These are phyloP conservation scores for Lagenidium giganteum DNA, from an alignment of 352 stramenopile species.

Conservation along the genomic window DNA sequence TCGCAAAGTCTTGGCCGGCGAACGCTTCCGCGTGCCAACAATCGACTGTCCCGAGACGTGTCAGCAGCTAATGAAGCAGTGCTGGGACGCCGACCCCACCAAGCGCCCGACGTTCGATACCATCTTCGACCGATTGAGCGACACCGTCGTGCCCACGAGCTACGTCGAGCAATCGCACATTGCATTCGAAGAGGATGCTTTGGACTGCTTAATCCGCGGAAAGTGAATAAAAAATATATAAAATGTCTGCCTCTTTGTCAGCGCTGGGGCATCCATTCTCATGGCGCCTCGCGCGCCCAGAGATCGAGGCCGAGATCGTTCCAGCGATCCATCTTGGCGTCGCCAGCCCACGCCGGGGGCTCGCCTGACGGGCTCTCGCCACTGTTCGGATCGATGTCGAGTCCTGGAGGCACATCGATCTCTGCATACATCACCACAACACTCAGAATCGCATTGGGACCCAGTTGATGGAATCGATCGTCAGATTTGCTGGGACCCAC, in stretches of 20 bases:
- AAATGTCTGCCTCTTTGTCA: conserved; percentile 9
- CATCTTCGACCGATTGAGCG: conserved; percentile 36
- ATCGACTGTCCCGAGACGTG: conserved; percentile 58
- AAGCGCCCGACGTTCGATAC: conserved; percentile 53
- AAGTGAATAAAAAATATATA: background rate
- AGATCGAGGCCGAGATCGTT: conserved; percentile 73
- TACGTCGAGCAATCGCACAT: conserved; percentile 15
- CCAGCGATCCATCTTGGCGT: conserved; percentile 70
- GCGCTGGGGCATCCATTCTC: no score
- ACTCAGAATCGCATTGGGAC: background rate
- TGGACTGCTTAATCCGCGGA: conserved; percentile 39
- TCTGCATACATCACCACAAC: conserved; percentile 24
- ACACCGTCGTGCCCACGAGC: conserved; percentile 23
- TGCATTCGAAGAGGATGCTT: conserved; percentile 38
- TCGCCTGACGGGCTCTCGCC: conserved; percentile 56
- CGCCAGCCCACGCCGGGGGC: conserved; percentile 33
- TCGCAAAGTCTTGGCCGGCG: conserved; percentile 58
- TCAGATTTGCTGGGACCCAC: conserved; percentile 13
- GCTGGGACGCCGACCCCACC: conserved; percentile 55
- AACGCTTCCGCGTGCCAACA: conserved; percentile 72
- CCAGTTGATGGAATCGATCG: no score
- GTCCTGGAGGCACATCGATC: conserved; percentile 54
- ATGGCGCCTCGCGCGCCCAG: conserved; percentile 41
- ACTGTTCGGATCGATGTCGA: conserved; percentile 52
- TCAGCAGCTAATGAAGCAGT: conserved; percentile 61